These are phyloP conservation scores for Herpetomonas muscarum DNA, from an alignment of 208 protist genomes.

Conservation along the genomic window DNA sequence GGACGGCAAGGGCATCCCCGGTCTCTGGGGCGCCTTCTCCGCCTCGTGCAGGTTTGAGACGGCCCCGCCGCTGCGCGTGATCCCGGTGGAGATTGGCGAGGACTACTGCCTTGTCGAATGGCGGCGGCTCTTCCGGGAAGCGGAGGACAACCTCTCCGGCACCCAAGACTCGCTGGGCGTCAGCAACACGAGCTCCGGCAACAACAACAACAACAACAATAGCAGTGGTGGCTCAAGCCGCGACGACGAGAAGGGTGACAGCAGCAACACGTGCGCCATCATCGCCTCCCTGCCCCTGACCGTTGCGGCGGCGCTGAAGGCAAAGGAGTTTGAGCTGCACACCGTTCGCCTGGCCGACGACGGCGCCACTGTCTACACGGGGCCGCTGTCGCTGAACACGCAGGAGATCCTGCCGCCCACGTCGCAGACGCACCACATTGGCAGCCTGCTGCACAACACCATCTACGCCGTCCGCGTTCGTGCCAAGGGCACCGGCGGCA, in stretches of 20 bases:
- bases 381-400: conserved; percentile 55
- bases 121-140: conserved; percentile 29
- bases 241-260: no score
- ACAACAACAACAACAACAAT: neutral
- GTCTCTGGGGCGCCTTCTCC: conserved; percentile 61
- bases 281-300: neutral
- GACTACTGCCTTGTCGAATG: conserved; percentile 86
- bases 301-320: conserved; percentile 2
- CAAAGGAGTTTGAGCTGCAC: conserved; percentile 74
- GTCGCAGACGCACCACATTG: conserved; percentile 48
- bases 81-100: conserved; percentile 86
- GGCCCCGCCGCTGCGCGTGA: conserved; percentile 59
- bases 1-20: conserved; percentile 38
- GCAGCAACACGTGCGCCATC: no score
- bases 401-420: conserved; percentile 41
- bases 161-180: conserved; percentile 34
- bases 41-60: conserved; percentile 60
- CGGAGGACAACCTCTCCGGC: conserved; percentile 46
- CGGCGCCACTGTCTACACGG: conserved; percentile 39
- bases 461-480: conserved; percentile 84
- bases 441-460: conserved; percentile 68
- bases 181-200: conserved; percentile 10
- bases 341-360: conserved; percentile 57
- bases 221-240: neutral
- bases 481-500: conserved; percentile 55